Evolutionary conservation across 2,329 filamentous ascomycete species (phyloP).

Genomic region (Botrytis medusae): DNA sequence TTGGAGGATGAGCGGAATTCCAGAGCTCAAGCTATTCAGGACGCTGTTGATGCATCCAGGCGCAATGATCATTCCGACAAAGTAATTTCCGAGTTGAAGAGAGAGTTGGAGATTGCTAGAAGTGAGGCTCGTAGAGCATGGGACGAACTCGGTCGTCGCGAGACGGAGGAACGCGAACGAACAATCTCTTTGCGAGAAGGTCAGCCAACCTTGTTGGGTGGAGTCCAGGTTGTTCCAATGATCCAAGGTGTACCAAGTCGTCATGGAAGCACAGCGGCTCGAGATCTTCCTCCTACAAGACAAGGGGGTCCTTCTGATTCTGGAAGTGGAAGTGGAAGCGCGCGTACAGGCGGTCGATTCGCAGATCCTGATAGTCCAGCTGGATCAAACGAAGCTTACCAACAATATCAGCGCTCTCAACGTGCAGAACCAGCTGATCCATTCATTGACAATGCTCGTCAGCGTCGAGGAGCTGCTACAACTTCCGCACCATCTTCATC

Average conservation of each 20-base stretch:
- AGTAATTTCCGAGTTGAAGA: constrained; percentile 83
- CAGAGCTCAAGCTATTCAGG: constrained; percentile 64
- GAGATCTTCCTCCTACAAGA: constrained; percentile 45
- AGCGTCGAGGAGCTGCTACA: constrained; percentile 32
- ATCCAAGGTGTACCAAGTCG: constrained; percentile 65
- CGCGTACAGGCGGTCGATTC: constrained; percentile 29
- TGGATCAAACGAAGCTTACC: constrained; percentile 33
- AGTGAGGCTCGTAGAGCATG: constrained; percentile 93
- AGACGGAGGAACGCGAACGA: constrained; percentile 88
- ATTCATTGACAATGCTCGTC: constrained; percentile 51
- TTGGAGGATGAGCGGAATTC: constrained; percentile 73
- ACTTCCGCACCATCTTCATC: constrained; percentile 26
- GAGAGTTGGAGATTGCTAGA: constrained; percentile 91
- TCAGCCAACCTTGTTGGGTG: constrained; percentile 83
- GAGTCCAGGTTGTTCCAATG: constrained; percentile 95
- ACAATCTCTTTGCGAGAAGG: constrained; percentile 84
- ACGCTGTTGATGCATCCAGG: constrained; percentile 64
- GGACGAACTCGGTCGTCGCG: constrained; percentile 91
- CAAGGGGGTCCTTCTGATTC: constrained; percentile 46
- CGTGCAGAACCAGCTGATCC: constrained; percentile 63
- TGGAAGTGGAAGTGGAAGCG: constrained; percentile 28
- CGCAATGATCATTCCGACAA: constrained; percentile 72
- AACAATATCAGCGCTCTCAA: constrained; percentile 35
- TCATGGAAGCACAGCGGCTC: constrained; percentile 46
- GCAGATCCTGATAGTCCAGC: constrained; percentile 26